Conservation (phyloP, 2,329 filamentous ascomycete genomes). For the Pseudogymnoascus sp. region DNA sequence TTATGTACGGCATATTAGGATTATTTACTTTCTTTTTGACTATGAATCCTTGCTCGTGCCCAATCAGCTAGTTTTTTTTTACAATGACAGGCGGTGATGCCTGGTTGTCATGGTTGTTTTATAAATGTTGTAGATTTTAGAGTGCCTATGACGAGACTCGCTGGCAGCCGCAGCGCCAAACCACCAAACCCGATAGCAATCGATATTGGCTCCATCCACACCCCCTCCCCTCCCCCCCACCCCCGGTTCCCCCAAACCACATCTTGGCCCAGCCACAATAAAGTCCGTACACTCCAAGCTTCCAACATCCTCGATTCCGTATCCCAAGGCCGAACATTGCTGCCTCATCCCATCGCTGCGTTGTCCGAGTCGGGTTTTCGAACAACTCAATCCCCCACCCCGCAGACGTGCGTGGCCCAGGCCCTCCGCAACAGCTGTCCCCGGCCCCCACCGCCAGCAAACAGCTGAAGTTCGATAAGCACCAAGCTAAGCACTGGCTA, state of each 20-base stretch:
- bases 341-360: not conserved
- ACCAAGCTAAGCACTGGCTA: not conserved
- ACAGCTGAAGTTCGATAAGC: conserved; percentile 5
- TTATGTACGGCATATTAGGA: not conserved
- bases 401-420: not conserved
- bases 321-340: not conserved
- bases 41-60: not conserved
- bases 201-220: conserved; percentile 5
- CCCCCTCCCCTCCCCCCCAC: not conserved
- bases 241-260: not conserved
- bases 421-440: conserved; percentile 1
- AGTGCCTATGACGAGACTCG: not conserved
- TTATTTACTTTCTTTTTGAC: not conserved
- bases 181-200: not conserved
- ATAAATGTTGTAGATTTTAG: not conserved
- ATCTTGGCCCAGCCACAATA: not conserved
- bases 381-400: not conserved
- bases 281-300: not conserved
- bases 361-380: conserved; percentile 3
- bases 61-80: not conserved
- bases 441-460: conserved; percentile 2
- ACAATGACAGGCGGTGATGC: not conserved
- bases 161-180: not conserved
- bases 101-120: not conserved
- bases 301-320: not conserved